Evolutionary conservation across 306 rosid species (phyloP), one percentile per base, ranked within the genome.

Genomic region (Gastrolobium bilobum): DNA sequence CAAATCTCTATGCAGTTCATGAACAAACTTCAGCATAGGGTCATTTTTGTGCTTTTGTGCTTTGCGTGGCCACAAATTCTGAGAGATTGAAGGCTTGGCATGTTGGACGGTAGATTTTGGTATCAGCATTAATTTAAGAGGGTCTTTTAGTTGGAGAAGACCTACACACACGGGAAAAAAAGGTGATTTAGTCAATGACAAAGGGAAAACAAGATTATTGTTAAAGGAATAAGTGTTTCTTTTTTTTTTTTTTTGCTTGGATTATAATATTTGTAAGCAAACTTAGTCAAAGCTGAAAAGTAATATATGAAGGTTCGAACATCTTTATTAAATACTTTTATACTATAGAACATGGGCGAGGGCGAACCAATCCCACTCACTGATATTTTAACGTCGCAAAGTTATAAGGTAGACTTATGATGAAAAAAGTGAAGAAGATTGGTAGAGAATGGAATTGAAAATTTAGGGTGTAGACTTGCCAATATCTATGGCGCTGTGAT

Each of bases 71-170:
- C 88, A 79, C 64, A 75, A 14, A 74, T 78, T 92, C 39, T 86
- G 81, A 15, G 84, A 39, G 4, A 80, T 38, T n/a, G 33, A 40
- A 15, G 81, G 81, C 68, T 76, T 82, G 1, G 5, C 61, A 31
- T 35, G 39, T 77, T 73, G 82, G 68, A 66, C 29, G 6, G 50
- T 43, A 64, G 87, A 80, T 71, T 81, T 89, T 54, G 77, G 76
- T 30, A 13, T 44, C 40, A 82, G 20, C 10, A 62, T 69, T 71
- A 87, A 51, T 39, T 70, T 80, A 30, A 43, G 40, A 31, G 87
- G 80, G 57, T 85, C 80, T 85, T 89, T 91, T 59, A 93, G 88
- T 79, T 87, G 91, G 50, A 84, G 81, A 73, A 93, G 88, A 71
- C 92, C 97, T 93, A 4, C 78, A 75, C 63, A 50, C 40, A 61